Percentiles rank a stretch among this genome's conserved stretches.
Conservation (phyloP, 106 monocot species). For the Xerophyta viscosa region DNA sequence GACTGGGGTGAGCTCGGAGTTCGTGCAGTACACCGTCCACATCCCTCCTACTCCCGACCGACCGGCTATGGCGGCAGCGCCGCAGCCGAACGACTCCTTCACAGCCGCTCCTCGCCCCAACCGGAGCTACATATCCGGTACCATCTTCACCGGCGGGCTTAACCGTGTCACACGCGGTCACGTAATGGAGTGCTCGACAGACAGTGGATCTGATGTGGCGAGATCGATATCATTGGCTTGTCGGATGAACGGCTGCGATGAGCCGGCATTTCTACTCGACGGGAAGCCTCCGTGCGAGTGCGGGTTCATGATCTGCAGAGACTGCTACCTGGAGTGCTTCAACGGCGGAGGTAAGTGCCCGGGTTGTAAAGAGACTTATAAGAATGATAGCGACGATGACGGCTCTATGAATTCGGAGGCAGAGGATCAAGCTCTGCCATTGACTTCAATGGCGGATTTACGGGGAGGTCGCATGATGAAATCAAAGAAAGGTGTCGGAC, state of each 20-base stretch:
- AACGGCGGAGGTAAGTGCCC: conserved; percentile 37
- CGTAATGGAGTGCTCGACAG: conserved; percentile 30
- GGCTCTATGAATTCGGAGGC: conserved; percentile 15
- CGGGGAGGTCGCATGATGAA: conserved; percentile 36
- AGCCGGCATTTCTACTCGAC: conserved; percentile 9
- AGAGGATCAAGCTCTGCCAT: conserved; percentile 20
- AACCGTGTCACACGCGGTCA: conserved; percentile 55
- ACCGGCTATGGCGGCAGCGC: conserved; percentile 1
- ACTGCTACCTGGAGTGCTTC: conserved; percentile 48
- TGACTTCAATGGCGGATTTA: conserved; percentile 46
- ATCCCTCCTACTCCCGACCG: conserved; percentile 40
- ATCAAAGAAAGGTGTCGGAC: conserved; percentile 24
- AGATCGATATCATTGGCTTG: conserved; percentile 20
- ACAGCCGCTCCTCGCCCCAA: conserved; percentile 9
- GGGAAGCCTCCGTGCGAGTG: conserved; percentile 52
- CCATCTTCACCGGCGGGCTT: conserved; percentile 73
- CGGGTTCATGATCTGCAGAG: conserved; percentile 52
- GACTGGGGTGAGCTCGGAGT: conserved; percentile 18
- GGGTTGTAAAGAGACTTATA: conserved; percentile 62
- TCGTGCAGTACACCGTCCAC: conserved; percentile 41
- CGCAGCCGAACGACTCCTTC: neutral
- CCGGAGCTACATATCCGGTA: conserved; percentile 51
- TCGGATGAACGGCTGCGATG: conserved; percentile 60
- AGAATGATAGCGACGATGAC: conserved; percentile 21
- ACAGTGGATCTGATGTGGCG: neutral